These are phyloP conservation scores for Trichoderma brevicompactum DNA, from an alignment of 2,329 filamentous ascomycete genomes.

Conservation along the genomic window DNA sequence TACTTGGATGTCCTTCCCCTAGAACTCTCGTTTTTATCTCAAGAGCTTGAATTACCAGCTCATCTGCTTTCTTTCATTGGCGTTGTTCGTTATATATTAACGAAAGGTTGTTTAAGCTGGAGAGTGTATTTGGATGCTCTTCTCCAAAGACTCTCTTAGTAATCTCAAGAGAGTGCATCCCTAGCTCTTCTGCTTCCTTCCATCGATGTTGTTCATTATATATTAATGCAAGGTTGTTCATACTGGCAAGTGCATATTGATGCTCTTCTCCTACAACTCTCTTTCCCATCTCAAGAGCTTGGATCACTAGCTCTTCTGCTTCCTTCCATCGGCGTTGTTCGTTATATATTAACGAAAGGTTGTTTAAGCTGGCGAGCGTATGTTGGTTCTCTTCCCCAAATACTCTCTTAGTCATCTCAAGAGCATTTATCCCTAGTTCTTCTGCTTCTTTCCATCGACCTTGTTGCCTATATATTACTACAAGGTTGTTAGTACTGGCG, in stretches of 20 bases:
- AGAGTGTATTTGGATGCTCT: too few species aligned
- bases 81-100: too few species aligned
- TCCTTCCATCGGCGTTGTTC: neutral
- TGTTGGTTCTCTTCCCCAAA: neutral
- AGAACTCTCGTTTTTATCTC: too few species aligned
- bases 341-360: neutral
- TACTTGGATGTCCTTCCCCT: too few species aligned
- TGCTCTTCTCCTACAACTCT: neutral
- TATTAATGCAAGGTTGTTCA: neutral
- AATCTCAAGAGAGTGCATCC: too few species aligned
- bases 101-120: too few species aligned
- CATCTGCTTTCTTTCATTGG: too few species aligned
- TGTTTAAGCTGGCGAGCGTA: neutral
- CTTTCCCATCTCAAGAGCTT: neutral
- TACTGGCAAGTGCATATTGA: neutral
- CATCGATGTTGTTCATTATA: neutral
- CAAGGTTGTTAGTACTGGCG: neutral
- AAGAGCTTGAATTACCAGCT: too few species aligned
- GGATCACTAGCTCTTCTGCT: neutral
- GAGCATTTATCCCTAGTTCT: neutral
- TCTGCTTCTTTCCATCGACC: slow-evolving; percentile 2
- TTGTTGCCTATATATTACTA: neutral
- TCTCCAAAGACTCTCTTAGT: too few species aligned
- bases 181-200: slow-evolving; percentile 6
- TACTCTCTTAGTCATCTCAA: neutral